A percentile compares a stretch with the other conserved stretches of the same genome.
These are phyloP conservation scores for Trichoderma reesei DNA, from an alignment of 495 filamentous ascomycete genomes.

Conservation along the genomic window DNA sequence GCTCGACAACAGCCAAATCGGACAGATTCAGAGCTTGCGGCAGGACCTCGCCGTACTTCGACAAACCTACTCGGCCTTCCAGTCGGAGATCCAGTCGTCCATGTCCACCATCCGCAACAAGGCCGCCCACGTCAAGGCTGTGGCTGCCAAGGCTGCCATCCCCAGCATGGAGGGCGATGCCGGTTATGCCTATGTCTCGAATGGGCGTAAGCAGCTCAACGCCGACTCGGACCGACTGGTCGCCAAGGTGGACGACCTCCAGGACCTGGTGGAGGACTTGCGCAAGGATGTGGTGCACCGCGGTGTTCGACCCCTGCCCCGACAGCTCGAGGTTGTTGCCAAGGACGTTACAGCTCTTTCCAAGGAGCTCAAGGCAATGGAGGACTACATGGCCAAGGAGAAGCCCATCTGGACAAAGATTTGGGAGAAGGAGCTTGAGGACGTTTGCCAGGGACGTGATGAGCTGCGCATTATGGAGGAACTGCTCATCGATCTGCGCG, in stretches of 20 bases:
- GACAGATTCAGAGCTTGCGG: conserved; percentile 71
- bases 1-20: conserved; percentile 43
- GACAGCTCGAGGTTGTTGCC: conserved; percentile 76
- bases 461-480: conserved; percentile 92
- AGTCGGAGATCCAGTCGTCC: conserved; percentile 74
- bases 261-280: conserved; percentile 92
- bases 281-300: conserved; percentile 93
- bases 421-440: conserved; percentile 91
- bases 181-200: conserved; percentile 73
- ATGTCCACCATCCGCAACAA: conserved; percentile 76
- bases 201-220: conserved; percentile 73
- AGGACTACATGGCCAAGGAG: conserved; percentile 81
- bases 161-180: conserved; percentile 57
- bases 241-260: conserved; percentile 84
- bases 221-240: conserved; percentile 83
- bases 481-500: conserved; percentile 78
- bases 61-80: conserved; percentile 86
- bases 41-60: conserved; percentile 87
- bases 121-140: conserved; percentile 67
- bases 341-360: conserved; percentile 76
- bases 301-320: conserved; percentile 84
- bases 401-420: conserved; percentile 97
- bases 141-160: conserved; percentile 55
- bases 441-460: conserved; percentile 90
- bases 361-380: conserved; percentile 88